Evolutionary conservation across 2,329 filamentous ascomycete genomes (phyloP).

Genomic region (Neobulgaria alba): DNA sequence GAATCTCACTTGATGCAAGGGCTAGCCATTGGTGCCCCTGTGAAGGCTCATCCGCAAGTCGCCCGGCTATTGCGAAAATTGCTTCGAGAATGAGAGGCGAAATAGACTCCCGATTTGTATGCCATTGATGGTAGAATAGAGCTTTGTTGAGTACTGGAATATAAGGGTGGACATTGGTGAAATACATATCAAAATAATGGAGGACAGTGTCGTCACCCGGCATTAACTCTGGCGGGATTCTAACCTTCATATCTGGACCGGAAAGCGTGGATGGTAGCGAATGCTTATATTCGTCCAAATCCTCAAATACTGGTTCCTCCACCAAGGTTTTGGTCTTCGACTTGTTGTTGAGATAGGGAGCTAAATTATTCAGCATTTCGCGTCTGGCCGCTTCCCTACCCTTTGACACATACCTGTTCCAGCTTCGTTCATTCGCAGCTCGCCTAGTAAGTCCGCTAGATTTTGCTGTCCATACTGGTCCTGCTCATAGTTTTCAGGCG

Average conservation of each 20-base stretch:
- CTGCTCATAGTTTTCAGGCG: constrained; percentile 46
- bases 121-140: constrained; percentile 85
- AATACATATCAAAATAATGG: constrained; percentile 85
- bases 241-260: constrained; percentile 66
- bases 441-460: constrained; percentile 73
- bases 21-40: constrained; percentile 91
- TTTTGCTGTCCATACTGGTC: constrained; percentile 62
- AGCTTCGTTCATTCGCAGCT: constrained; percentile 77
- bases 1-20: constrained; percentile 62
- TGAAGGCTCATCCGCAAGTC: constrained; percentile 72
- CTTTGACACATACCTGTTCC: constrained; percentile 57
- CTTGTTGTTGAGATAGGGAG: constrained; percentile 73
- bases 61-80: constrained; percentile 81
- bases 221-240: constrained; percentile 90
- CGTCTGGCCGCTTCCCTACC: constrained; percentile 2
- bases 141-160: constrained; percentile 79
- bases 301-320: constrained; percentile 58
- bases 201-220: constrained; percentile 74
- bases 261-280: constrained; percentile 59
- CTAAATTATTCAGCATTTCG: constrained; percentile 34
- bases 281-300: constrained; percentile 64
- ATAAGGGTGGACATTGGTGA: constrained; percentile 84
- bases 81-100: constrained; percentile 85
- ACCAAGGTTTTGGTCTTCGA: constrained; percentile 37
- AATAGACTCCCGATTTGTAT: constrained; percentile 69